Evolutionary conservation across 2,329 filamentous ascomycete genomes (phyloP).

Genomic region (Pseudocercospora ulei): DNA sequence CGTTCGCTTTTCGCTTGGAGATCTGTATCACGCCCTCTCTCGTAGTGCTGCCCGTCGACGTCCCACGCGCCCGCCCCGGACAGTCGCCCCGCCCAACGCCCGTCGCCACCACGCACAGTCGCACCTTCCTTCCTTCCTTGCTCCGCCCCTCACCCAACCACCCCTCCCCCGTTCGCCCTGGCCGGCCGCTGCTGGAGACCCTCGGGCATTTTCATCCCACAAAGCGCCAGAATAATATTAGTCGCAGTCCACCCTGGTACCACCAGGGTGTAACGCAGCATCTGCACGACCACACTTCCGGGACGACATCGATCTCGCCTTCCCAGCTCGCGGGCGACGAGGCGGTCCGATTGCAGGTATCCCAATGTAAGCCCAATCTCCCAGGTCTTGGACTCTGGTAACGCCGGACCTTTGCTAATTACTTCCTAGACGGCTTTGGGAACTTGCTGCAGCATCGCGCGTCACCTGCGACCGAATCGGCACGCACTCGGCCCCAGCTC

Average conservation of each 20-base stretch:
- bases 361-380: conserved; percentile 35
- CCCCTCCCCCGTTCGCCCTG: conserved; percentile 13
- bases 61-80: conserved; percentile 1
- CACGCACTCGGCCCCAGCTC: conserved; percentile 18
- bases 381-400: conserved; percentile 31
- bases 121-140: conserved; percentile 8
- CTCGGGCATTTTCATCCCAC: conserved; percentile 35
- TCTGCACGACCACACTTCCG: conserved; percentile 43
- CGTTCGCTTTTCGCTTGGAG: conserved; percentile 3
- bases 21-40: conserved; percentile 7
- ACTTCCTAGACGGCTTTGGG: conserved; percentile 39
- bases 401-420: conserved; percentile 36
- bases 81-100: too few relatives aligned
- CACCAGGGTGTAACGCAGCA: conserved; percentile 37
- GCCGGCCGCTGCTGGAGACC: conserved; percentile 31
- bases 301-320: conserved; percentile 36
- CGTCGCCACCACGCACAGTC: conserved; percentile 5
- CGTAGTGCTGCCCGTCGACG: neutral
- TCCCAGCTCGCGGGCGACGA: conserved; percentile 33
- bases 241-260: conserved; percentile 28
- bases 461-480: conserved; percentile 33
- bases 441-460: conserved; percentile 39
- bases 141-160: conserved; percentile 1
- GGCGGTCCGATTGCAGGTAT: conserved; percentile 30
- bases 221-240: conserved; percentile 23